Conservation (phyloP, 2,329 filamentous ascomycete genomes). For the Cordyceps tenuipes region DNA sequence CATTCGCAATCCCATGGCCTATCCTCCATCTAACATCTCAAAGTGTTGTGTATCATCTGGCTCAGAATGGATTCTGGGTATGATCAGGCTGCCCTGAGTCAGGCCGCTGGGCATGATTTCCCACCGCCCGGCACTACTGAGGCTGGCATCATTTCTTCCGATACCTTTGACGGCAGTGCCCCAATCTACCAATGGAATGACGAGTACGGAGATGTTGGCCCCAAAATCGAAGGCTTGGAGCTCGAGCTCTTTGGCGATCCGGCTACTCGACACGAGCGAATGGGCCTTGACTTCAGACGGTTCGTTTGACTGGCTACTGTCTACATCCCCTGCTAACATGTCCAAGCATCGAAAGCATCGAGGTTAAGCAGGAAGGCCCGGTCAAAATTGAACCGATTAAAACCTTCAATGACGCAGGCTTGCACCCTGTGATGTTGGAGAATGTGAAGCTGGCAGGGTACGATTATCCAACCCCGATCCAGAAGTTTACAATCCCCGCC, state of each 20-base stretch:
- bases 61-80: not conserved
- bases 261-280: slow-evolving; percentile 35
- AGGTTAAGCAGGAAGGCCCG: slow-evolving; percentile 49
- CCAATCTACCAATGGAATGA: slow-evolving; percentile 75
- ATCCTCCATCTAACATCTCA: no score
- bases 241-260: slow-evolving; percentile 61
- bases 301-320: slow-evolving; percentile 29
- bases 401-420: slow-evolving; percentile 64
- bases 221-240: slow-evolving; percentile 62
- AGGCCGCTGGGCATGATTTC: not conserved
- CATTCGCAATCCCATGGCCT: no score
- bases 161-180: slow-evolving; percentile 45
- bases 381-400: slow-evolving; percentile 42
- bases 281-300: slow-evolving; percentile 57
- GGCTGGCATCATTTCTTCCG: not conserved
- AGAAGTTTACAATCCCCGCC: slow-evolving; percentile 75
- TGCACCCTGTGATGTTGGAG: slow-evolving; percentile 74
- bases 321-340: slow-evolving; percentile 17
- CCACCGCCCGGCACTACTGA: slow-evolving; percentile 10
- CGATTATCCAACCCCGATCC: slow-evolving; percentile 70
- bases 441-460: slow-evolving; percentile 73
- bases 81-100: not conserved
- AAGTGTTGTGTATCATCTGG: no score
- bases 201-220: slow-evolving; percentile 79
- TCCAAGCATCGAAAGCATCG: slow-evolving; percentile 45